phyloP scores from a whole-genome alignment of 345 rosid species.

The Pugionium dolabratum region DNA sequence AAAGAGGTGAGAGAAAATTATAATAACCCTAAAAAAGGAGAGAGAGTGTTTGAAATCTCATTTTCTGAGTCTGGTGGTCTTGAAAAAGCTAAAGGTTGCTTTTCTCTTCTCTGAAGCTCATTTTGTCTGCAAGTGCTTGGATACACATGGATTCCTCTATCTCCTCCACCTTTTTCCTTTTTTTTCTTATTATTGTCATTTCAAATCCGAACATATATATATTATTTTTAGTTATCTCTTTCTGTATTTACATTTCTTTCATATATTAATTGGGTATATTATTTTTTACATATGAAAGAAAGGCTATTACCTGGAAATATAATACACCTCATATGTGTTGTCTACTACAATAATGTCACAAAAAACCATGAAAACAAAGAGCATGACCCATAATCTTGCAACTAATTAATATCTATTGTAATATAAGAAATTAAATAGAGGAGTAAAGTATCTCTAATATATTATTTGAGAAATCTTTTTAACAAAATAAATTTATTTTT shows the following conservation, averaged over 20 bases:
- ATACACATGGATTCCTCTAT: slow-evolving; percentile 61
- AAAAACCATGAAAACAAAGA: slow-evolving; percentile 27
- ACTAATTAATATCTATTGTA: slow-evolving; percentile 9
- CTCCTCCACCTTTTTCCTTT: slow-evolving; percentile 36
- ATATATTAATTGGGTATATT: neutral
- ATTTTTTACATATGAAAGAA: neutral
- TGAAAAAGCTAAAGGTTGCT: slow-evolving; percentile 63
- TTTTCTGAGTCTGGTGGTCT: slow-evolving; percentile 67
- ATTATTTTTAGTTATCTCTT: slow-evolving; percentile 26
- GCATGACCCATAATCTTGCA: slow-evolving; percentile 31
- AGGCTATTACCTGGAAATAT: slow-evolving; percentile 27
- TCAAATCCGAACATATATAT: slow-evolving; percentile 21
- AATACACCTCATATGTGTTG: slow-evolving; percentile 30
- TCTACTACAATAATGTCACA: slow-evolving; percentile 30
- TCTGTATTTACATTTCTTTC: slow-evolving; percentile 8
- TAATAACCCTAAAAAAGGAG: slow-evolving; percentile 47
- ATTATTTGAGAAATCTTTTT: no score
- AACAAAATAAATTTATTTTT: no score
- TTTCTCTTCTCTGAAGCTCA: slow-evolving; percentile 68
- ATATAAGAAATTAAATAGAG: slow-evolving; percentile 13
- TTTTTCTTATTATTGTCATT: slow-evolving; percentile 33
- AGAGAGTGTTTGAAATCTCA: slow-evolving; percentile 59
- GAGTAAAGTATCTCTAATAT: neutral
- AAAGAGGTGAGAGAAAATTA: slow-evolving; percentile 27
- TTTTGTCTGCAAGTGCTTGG: slow-evolving; percentile 75